Evolutionary conservation across 2,329 filamentous ascomycete genomes (phyloP), one percentile per base, ranked within the genome.

Genomic region (Hymenotorrendiella dingleyae): DNA sequence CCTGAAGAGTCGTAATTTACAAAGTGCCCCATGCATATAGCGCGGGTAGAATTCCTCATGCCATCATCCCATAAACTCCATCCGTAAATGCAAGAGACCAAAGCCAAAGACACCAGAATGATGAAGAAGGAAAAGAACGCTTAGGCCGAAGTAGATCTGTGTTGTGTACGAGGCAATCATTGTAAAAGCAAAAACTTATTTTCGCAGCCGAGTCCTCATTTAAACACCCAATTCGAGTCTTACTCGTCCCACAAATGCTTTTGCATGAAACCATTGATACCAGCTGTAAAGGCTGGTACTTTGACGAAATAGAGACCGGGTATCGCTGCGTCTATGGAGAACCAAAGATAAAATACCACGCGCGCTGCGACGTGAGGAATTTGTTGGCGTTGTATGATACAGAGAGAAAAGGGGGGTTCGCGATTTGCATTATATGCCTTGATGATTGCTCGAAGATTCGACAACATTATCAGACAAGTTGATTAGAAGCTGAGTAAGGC

Each of bases 401-500:
- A 62, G 45, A 48, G 50, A 45, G 42, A 46, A 43, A 10, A 27
- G 26, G 36, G 34, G 32, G 36, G 32, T n/a, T 29, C 16, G 17
- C n/a, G n/a, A 33, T 24, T 40, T 40, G 19, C 17, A 49, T 59
- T 50, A 60, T 33, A 61, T 53, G 23, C 57, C 57, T 38, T 56
- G 55, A 42, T 62, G 60, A 44, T 57, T 54, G 36, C 52, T 50
- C 7, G 47, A 54, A 47, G 57, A 56, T 49, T 63, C 60, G 39
- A 77, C 82, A 46, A 90, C 84, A 54, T 86, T 91, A 66, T 97
- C 93, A 8, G 88, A 94, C 42, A 98, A 78, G 62, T 97, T 97
- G 68, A 97, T 94, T 47, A 97, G 75, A 7, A 98, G 80, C 67
- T 97, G 93, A n/a, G 90, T 87, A 24, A 98, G 82, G 65, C 93